Evolutionary conservation across 2,329 filamentous ascomycete species (phyloP), one percentile per base, ranked within the genome.

Genomic region (Pseudogymnoascus verrucosus): DNA sequence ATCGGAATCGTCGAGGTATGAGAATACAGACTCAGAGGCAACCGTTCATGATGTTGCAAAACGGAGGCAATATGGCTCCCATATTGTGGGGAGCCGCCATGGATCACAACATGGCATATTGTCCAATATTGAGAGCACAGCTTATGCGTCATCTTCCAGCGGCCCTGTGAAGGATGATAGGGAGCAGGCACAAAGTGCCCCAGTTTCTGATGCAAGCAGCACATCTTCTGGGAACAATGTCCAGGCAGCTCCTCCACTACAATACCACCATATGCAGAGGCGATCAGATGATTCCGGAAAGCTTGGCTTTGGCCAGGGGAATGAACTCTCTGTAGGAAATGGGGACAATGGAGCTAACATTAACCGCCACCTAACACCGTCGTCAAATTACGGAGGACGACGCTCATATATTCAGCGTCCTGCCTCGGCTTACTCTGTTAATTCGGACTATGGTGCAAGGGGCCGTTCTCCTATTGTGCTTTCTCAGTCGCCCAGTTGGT

Each of bases 341-440:
- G 73, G 75, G 4, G 84, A 87, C 34, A 76, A 78, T 63, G 79
- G 75, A 14, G 74, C 78, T 2, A 76, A 78, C 36, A 80, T 84
- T 65, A 84, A 84, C 67, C 84, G 86, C 57, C 84, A 88, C 72
- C 76, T 90, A 37, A 86, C 86, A 2, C 86, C 83, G 23, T 84
- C 76, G 51, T 81, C 82, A 11, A 77, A 79, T 69, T 62, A 78
- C 64, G 78, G 82, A 68, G 78, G 82, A 68, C 78, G 80, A 69
- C 78, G 84, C 70, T 84, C 79, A 65, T 85, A 84, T 12, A 73
- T 89, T 66, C 82, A 83, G 42, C 83, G 93, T 61, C 92, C 92
- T 4, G 82, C 82, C 23, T 96, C 93, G 11, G 80, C 88, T 4
- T 93, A 92, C 74, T 95, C 90, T 2, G 80, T 84, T 12, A 83